Evolutionary conservation across 2,329 filamentous ascomycete genomes (phyloP).

Genomic region (Trichophyton verrucosum): DNA sequence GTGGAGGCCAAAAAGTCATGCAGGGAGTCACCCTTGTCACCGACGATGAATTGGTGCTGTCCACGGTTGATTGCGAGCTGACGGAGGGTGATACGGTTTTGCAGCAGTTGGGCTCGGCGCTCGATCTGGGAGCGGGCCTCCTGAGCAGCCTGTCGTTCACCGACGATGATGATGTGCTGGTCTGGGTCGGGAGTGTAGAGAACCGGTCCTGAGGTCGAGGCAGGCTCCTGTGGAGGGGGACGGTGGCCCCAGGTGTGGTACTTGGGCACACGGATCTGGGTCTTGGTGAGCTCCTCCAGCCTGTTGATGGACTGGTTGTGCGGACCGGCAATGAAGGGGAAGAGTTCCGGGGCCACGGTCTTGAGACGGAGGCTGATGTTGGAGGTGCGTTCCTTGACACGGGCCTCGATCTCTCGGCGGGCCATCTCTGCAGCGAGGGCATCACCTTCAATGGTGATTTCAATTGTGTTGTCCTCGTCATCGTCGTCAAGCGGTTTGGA

Average conservation of each 20-base stretch:
- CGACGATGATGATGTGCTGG: constrained; percentile 70
- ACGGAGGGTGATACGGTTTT: constrained; percentile 61
- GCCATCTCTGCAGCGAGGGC: constrained; percentile 76
- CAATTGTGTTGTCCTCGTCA: constrained; percentile 62
- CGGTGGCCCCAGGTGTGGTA: constrained; percentile 65
- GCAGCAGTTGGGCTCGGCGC: constrained; percentile 61
- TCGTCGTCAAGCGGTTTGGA: constrained; percentile 56
- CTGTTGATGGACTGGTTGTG: constrained; percentile 55
- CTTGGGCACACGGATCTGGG: constrained; percentile 71
- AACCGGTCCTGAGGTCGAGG: constrained; percentile 42
- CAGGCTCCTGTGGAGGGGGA: constrained; percentile 45
- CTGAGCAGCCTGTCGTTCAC: constrained; percentile 72
- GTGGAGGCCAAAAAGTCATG: constrained; percentile 61
- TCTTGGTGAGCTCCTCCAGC: constrained; percentile 59
- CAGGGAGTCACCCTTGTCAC: constrained; percentile 63
- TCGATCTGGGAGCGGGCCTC: constrained; percentile 71
- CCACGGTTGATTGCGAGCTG: constrained; percentile 73
- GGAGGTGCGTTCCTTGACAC: constrained; percentile 73
- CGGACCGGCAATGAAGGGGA: constrained; percentile 82
- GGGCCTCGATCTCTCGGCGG: constrained; percentile 69
- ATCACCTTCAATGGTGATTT: constrained; percentile 84
- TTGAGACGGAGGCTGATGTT: constrained; percentile 71
- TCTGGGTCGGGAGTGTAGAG: constrained; percentile 60
- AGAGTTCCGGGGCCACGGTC: constrained; percentile 80
- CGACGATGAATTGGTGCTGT: constrained; percentile 89